A percentile compares a stretch with the other conserved stretches of the same genome.
These are phyloP conservation scores for Magnusiomyces clavatus DNA, from an alignment of 1,139 yeast species.

Conservation along the genomic window DNA sequence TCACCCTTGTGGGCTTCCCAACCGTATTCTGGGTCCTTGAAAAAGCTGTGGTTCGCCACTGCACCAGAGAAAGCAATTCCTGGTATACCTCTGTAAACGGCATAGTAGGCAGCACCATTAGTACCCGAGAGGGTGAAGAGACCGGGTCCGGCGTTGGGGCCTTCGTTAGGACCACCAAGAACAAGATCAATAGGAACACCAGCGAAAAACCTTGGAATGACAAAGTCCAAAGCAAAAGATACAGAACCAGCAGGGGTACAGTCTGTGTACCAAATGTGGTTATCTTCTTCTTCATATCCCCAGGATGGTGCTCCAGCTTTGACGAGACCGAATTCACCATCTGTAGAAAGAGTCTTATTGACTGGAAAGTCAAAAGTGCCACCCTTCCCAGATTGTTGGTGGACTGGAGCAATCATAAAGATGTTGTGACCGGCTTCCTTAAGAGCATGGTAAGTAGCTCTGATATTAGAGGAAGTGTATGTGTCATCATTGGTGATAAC, in stretches of 20 bases:
- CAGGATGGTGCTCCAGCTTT: constrained; percentile 39
- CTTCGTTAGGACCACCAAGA: constrained; percentile 43
- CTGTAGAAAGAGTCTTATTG: constrained; percentile 32
- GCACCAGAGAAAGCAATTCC: constrained; percentile 24
- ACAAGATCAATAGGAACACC: constrained; percentile 37
- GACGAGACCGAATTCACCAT: constrained; percentile 38
- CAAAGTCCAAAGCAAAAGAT: constrained; percentile 14
- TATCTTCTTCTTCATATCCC: constrained; percentile 37
- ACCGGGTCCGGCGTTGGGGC: constrained; percentile 37
- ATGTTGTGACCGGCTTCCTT: constrained; percentile 50
- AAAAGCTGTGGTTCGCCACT: constrained; percentile 8
- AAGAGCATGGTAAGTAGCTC: constrained; percentile 50
- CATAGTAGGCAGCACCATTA: constrained; percentile 38
- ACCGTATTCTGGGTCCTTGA: constrained; percentile 1
- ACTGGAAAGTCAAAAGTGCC: constrained; percentile 46
- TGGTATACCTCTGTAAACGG: constrained; percentile 40
- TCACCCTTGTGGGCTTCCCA: constrained; percentile 22
- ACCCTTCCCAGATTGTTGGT: constrained; percentile 53
- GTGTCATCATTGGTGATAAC: constrained; percentile 54
- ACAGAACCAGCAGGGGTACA: constrained; percentile 16
- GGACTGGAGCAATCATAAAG: constrained; percentile 49
- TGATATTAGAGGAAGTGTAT: constrained; percentile 51
- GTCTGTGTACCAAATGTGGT: constrained; percentile 37
- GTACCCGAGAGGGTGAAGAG: constrained; percentile 41
- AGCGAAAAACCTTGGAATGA: constrained; percentile 32